phyloP scores from a whole-genome alignment of 345 rosid species.

The Balakata baccata region DNA sequence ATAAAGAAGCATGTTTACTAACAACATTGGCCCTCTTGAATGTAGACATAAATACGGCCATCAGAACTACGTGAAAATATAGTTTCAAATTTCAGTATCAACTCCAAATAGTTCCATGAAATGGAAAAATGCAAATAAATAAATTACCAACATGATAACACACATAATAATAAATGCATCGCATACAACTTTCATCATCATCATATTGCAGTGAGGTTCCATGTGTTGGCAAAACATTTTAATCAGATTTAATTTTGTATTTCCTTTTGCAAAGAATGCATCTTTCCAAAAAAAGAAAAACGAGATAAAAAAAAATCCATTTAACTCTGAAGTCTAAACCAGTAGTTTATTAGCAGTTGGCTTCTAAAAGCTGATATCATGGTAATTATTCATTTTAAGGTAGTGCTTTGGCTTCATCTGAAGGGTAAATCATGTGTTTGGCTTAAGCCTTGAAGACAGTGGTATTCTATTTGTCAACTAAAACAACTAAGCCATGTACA shows the following conservation, averaged over 20 bases:
- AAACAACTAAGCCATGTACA: not conserved
- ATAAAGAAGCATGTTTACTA: not conserved
- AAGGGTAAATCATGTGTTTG: not conserved
- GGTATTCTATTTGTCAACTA: not conserved
- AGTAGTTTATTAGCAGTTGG: not conserved
- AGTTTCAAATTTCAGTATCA: not conserved
- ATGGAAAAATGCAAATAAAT: not conserved
- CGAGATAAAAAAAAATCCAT: not conserved
- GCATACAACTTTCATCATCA: not conserved
- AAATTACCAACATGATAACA: not conserved
- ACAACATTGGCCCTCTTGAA: not conserved
- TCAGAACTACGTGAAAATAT: not conserved
- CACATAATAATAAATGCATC: not conserved
- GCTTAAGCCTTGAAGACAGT: not conserved
- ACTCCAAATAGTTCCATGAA: not conserved
- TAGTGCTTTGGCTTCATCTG: not conserved
- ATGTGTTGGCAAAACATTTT: not conserved
- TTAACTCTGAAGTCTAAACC: not conserved
- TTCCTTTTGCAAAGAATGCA: not conserved
- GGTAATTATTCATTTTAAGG: not conserved
- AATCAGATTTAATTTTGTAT: not conserved
- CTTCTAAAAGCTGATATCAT: slow-evolving; percentile 4
- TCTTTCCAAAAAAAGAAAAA: not conserved
- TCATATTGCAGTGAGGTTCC: not conserved
- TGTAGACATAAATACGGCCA: not conserved